Evolutionary conservation across 1,139 yeast genomes (phyloP).

Genomic region (Geotrichum siamense): DNA sequence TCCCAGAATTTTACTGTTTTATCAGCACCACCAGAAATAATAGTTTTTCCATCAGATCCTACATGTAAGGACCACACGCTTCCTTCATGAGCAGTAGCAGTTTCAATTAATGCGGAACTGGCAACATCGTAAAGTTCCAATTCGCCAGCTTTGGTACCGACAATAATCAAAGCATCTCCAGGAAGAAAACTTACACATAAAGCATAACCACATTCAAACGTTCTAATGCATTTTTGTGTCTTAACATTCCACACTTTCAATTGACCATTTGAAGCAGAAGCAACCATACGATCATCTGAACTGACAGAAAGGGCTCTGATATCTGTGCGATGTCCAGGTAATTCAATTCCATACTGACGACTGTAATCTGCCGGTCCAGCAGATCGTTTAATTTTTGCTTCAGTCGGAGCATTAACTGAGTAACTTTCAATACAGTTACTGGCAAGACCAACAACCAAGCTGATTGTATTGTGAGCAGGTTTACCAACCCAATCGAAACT

Average conservation of each 20-base stretch:
- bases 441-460: slow-evolving; percentile 35
- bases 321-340: slow-evolving; percentile 85
- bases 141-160: slow-evolving; percentile 88
- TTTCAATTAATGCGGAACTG: slow-evolving; percentile 61
- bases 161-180: slow-evolving; percentile 78
- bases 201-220: slow-evolving; percentile 86
- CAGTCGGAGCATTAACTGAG: slow-evolving; percentile 45
- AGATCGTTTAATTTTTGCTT: slow-evolving; percentile 37
- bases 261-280: slow-evolving; percentile 86
- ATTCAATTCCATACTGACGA: slow-evolving; percentile 53
- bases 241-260: slow-evolving; percentile 82
- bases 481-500: slow-evolving; percentile 33
- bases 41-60: slow-evolving; percentile 73
- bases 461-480: slow-evolving; percentile 7
- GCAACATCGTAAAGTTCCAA: slow-evolving; percentile 83
- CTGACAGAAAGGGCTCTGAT: slow-evolving; percentile 77
- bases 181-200: slow-evolving; percentile 77
- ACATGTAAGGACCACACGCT: slow-evolving; percentile 91
- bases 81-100: slow-evolving; percentile 68
- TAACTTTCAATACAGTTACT: slow-evolving; percentile 73
- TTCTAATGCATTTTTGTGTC: slow-evolving; percentile 69
- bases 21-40: slow-evolving; percentile 93
- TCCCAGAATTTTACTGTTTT: slow-evolving; percentile 87
- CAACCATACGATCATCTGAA: slow-evolving; percentile 69
- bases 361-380: slow-evolving; percentile 46